Base-by-base conservation (phyloP, 768 basidiomycete genomes). In the Pilatotrama ljubarskyi region DNA sequence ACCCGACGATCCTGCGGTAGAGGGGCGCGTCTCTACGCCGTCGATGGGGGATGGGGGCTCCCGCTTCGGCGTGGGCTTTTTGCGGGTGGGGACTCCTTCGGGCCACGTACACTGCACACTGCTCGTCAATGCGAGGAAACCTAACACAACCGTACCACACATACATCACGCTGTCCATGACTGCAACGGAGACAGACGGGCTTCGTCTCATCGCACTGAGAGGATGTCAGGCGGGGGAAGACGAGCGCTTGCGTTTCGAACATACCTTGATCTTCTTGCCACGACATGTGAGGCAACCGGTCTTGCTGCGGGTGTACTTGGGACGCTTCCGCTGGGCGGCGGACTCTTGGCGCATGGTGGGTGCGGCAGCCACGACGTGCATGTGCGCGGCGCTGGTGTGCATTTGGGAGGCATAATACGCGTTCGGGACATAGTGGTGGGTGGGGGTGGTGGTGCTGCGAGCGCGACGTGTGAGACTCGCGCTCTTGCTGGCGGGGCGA, bases 251-350 rank as follows among this genome's bases (percentile, higher is more conserved):
- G 36, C 20, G 32, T n/a, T 40, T 46, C 2, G 56, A n/a, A 55
- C 81, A 54, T 63, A 91, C 91, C 84, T 97, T 97, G 69, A 98
- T 93, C 81, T 96, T 92, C 81, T 95, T 95, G 63, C 86, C 84
- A 67, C 95, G 84, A 81, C 95, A 98, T 42, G 92, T 95, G 71
- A 96, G 76, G 72, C 95, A 98, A 22, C 95, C 95, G 1, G 93
- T 94, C 78, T 96, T 95, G 75, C 91, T 93, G 67, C 95, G 84
- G 63, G 91, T 93, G 68, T 95, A 95, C 79, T 97, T 97, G 49
- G 91, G 92, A 36, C 91, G 87, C 72, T 91, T 92, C 59, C 91
- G 82, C 67, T 79, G 77, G n/a, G 81, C 79, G 15, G 78, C 68
- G 24, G 79, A 59, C 48, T 85, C 88, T 36, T 74, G 75, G 51